Evolutionary conservation across 2,329 filamentous ascomycete species (phyloP).

Genomic region (Diaporthe nobilis): DNA sequence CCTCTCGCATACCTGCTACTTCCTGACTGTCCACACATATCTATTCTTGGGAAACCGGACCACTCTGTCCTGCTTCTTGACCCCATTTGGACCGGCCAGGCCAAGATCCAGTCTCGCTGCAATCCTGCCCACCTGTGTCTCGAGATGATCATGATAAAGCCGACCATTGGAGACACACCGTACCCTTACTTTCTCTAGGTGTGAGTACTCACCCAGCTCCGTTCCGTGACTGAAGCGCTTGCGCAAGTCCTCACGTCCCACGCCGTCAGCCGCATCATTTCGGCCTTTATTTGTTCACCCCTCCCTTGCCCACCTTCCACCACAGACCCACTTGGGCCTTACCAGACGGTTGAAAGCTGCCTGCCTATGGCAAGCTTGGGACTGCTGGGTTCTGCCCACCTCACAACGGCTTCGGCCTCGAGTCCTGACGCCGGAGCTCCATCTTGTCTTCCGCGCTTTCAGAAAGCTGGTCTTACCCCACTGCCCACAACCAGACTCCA

Average conservation of each 20-base stretch:
- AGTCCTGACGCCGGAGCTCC: constrained; percentile 8
- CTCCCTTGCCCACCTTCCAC: constrained; percentile 29
- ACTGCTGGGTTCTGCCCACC: constrained; percentile 19
- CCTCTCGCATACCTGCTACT: background rate
- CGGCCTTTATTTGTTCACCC: constrained; percentile 21
- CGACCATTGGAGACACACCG: constrained; percentile 31
- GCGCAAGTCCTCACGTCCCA: background rate
- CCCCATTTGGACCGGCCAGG: constrained; percentile 29
- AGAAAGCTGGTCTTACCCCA: constrained; percentile 11
- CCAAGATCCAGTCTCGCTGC: constrained; percentile 31
- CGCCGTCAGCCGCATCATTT: background rate
- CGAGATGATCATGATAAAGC: constrained; percentile 38
- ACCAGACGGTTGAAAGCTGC: constrained; percentile 10
- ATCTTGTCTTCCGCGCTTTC: background rate
- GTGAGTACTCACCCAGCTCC: constrained; percentile 5
- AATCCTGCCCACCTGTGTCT: constrained; percentile 21
- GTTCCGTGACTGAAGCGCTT: background rate
- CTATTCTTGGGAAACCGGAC: constrained; percentile 5
- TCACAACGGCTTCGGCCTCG: background rate
- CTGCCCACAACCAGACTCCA: constrained; percentile 1
- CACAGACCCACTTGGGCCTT: constrained; percentile 33
- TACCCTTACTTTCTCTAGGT: constrained; percentile 31
- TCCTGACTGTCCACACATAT: constrained; percentile 21
- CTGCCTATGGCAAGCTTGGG: constrained; percentile 10
- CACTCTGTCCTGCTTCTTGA: background rate